Evolutionary conservation across 768 basidiomycete genomes (phyloP), one percentile per base, ranked within the genome.

Genomic region (Leccinum subgranulosum): DNA sequence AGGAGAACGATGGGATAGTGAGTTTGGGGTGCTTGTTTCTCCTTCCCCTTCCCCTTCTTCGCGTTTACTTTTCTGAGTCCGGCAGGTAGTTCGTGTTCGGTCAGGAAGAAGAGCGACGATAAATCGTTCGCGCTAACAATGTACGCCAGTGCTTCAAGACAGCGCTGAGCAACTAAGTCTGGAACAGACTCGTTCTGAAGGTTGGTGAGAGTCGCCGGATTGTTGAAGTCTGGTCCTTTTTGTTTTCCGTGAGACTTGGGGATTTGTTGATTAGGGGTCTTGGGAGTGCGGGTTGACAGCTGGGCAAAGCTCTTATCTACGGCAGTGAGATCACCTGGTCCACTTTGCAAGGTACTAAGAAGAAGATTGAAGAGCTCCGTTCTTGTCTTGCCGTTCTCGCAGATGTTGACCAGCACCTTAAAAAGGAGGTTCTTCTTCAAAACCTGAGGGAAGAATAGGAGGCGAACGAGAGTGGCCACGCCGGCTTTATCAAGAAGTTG

Each of bases 381-480:
- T 19, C 97, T 83, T 0, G 96, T 94, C 67, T 89, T 92, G 3
- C 85, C 77, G 69, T 99, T 99, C 75, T 98, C 95, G 75, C 94
- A 99, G 8, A 99, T 80, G 69, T 98, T 96, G 61, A 93, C 87
- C 34, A 99, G 84, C 2, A 97, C 87, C 67, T 88, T 90, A 71
- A 93, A 92, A 12, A 99, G 80, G 23, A 90, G 74, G 50, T 83
- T 88, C 75, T 93, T 94, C 74, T 85, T 86, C 58, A 92, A 77
- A 21, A 94, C 87, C 63, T 97, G 92, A 4, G 97, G 97, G 81
- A 94, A 97, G 80, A 99, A 99, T 21, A 99, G 81, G 8, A 98
- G 83, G 52, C 95, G 86, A 43, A 98, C 86, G 17, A 99, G 84
- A 23, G 88, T 87, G 0, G 94, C 91, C 48, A 98, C 83, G 14